Percentiles rank a stretch among this genome's conserved stretches.
These are phyloP conservation scores for Colletotrichum neosansevieriae DNA, from an alignment of 2,329 filamentous ascomycete genomes.

Conservation along the genomic window DNA sequence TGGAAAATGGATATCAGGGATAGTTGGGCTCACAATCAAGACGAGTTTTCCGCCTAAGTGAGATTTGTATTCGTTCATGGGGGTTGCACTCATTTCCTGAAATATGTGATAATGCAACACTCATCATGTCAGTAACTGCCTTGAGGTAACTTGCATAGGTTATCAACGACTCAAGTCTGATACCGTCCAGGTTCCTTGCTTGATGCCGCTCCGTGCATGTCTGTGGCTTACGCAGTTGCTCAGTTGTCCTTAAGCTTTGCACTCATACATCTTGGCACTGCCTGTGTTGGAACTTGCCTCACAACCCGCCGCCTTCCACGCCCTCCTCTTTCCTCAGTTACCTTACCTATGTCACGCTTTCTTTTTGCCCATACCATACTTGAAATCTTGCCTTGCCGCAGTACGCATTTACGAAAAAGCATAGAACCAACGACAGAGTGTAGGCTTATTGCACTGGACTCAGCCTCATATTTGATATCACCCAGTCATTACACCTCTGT, in stretches of 20 bases:
- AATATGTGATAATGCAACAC: background rate
- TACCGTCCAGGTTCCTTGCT: background rate
- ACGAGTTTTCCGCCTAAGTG: constrained; percentile 6
- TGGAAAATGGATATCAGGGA: background rate
- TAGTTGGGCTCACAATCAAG: constrained; percentile 15
- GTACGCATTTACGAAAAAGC: background rate
- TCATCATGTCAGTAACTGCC: background rate
- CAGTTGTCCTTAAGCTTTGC: constrained; percentile 26
- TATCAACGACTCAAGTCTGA: no score
- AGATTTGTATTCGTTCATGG: background rate
- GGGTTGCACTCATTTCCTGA: background rate
- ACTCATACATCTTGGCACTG: constrained; percentile 25
- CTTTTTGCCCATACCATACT: background rate
- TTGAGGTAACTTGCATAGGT: no score
- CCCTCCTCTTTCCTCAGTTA: background rate
- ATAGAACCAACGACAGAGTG: background rate
- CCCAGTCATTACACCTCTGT: background rate
- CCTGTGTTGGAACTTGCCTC: constrained; percentile 7
- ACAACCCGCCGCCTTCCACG: background rate
- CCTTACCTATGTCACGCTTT: background rate
- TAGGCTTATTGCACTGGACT: background rate
- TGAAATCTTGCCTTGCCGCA: no score
- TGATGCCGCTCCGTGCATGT: background rate
- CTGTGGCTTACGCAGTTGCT: constrained; percentile 12
- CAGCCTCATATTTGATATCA: background rate